phyloP scores from a whole-genome alignment of 2,329 filamentous ascomycete genomes.

The Lasiodiplodia theobromae region DNA sequence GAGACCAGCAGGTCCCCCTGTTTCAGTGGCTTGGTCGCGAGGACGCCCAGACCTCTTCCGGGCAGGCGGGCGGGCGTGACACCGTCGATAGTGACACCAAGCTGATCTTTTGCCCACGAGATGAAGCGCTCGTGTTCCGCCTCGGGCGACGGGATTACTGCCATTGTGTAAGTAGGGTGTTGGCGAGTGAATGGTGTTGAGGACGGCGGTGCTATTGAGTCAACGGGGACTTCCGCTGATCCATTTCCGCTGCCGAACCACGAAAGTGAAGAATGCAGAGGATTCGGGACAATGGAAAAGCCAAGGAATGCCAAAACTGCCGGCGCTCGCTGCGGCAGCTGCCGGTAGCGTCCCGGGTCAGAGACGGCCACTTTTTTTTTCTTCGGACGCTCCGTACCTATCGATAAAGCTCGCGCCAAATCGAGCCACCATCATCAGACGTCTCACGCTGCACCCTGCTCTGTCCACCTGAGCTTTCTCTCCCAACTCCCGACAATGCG shows the following conservation, averaged over 20 bases:
- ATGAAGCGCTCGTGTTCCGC: slow-evolving; percentile 64
- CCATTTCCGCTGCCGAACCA: not conserved
- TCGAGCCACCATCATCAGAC: slow-evolving; percentile 24
- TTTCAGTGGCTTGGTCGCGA: slow-evolving; percentile 72
- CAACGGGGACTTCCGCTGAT: not conserved
- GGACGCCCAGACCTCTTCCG: slow-evolving; percentile 78
- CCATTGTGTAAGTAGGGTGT: not conserved
- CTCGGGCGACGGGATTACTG: slow-evolving; percentile 37
- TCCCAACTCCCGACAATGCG: slow-evolving; percentile 14
- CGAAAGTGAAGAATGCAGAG: slow-evolving; percentile 3
- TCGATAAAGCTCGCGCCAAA: slow-evolving; percentile 23
- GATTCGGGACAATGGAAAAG: not conserved
- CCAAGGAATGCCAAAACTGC: slow-evolving; percentile 14
- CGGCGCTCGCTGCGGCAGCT: slow-evolving; percentile 1
- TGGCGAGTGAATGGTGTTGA: not conserved
- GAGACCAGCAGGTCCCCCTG: slow-evolving; percentile 67
- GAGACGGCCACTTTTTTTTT: slow-evolving; percentile 4
- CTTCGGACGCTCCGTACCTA: not conserved
- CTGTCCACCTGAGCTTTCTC: slow-evolving; percentile 1
- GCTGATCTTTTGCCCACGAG: slow-evolving; percentile 68
- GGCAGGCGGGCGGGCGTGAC: slow-evolving; percentile 72
- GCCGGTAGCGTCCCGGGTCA: not conserved
- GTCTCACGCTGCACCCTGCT: not conserved
- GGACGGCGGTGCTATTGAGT: slow-evolving; percentile 12
- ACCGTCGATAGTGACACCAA: slow-evolving; percentile 70